Evolutionary conservation across 192 early-diverging fungal species (phyloP), one percentile per base, ranked within the genome.

Genomic region (Coemansia sp.): DNA sequence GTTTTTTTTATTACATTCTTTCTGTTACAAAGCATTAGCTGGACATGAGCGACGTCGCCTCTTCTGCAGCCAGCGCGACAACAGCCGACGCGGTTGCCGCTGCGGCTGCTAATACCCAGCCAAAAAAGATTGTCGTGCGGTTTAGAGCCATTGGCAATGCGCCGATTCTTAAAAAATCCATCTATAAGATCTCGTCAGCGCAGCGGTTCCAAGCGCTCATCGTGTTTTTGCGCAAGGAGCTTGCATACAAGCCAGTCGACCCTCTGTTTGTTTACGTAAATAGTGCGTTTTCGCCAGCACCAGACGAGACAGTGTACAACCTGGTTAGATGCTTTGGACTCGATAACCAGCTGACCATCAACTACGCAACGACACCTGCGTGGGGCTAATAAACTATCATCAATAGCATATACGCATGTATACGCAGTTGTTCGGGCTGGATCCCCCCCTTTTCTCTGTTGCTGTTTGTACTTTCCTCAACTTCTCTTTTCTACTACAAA

Each of bases 201-300:
- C 91, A 93, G 62, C 88, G 91, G 66, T 95, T 97, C 69, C 88
- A 93, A 70, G 88, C 91, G 13, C 91, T 97, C 4, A 95, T 94
- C 29, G 75, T 88, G 62, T 97, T 97, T 67, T 73, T 97, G 61
- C 86, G 93, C 18, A 92, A 89, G 70, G 90, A 97, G 74, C 86
- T 97, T 27, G 86, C 89, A 36, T 93, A 91, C 72, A 88, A 91
- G 67, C 76, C 88, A 13, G 84, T 86, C 4, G 94, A 95, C 67
- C 89, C 91, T 16, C 70, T 93, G 93, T 95, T 97, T 73, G 80
- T 97, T 24, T 97, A 97, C 77, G 88, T 97, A 18, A 96, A 95
- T 75, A 93, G 91, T 72, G 93, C 95, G n/a, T 97, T 97, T 78
- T 91, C 95, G 13, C 96, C 96, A 11, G 88, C 96, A 34, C 96